Evolutionary conservation across 2,329 filamentous ascomycete species (phyloP), one percentile per base, ranked within the genome.

Genomic region (Ceratocystiopsis minuta): DNA sequence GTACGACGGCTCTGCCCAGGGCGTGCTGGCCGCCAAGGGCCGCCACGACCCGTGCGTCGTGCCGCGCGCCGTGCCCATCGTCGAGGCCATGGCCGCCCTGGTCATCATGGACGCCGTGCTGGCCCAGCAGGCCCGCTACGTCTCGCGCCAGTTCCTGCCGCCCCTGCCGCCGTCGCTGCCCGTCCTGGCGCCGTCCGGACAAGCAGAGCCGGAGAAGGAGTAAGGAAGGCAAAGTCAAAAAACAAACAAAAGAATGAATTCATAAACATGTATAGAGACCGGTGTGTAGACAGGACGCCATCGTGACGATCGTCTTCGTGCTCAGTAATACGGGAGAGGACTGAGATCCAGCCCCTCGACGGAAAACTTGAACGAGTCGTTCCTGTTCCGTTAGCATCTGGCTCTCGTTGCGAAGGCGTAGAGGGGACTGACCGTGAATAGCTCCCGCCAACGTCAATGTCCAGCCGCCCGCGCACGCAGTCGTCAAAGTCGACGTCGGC

Each of bases 41-140:
- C 70, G 90, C 45, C 88, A 96, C 59, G 88, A 96, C 56, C 87
- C 90, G 4, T 92, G 84, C 54, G 88, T 96, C 16, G 85, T 93
- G 37, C 84, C 85, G 5, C 70, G 87, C 28, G 87, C 86, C 4
- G 78, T 95, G 18, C 82, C 82, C 12, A 88, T 90, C 43, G 82
- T 90, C 4, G 87, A 96, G 67, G 76, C 79, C 34, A 96, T 96
- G 88, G 80, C 87, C 20, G 76, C 86, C 1, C 61, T 96, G 45
- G 81, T 85, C 4, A 66, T 95, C 43, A 86, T 93, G 60, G 88
- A 96, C 61, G 80, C 84, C 3, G 64, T 93, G 47, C 68, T 93
- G 67, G 78, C 81, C 38, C 88, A 95, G 66, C 78, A 84, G 57
- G 74, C 68, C 5, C 61, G 72, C 47, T 61, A 67, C 43, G 59